Percentiles rank a stretch among this genome's conserved stretches.
phyloP scores from a whole-genome alignment of 768 basidiomycete genomes.

The Hygrophorus russula region DNA sequence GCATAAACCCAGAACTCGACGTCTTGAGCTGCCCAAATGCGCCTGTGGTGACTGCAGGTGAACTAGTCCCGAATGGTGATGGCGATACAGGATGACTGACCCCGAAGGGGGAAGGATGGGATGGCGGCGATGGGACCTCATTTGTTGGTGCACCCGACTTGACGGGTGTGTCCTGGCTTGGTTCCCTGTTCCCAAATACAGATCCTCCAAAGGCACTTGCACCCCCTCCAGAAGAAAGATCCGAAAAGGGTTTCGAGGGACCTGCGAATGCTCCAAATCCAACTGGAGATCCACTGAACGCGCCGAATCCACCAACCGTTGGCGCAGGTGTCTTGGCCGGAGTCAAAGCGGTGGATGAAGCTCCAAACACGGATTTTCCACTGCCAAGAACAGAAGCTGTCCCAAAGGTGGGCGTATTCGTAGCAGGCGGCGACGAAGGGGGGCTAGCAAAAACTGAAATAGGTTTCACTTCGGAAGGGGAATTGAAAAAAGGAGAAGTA shows the following conservation, averaged over 20 bases:
- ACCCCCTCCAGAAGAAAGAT: too few species aligned
- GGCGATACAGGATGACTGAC: not conserved
- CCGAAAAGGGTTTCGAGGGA: too few species aligned
- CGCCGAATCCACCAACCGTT: conserved; percentile 4
- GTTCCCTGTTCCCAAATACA: too few species aligned
- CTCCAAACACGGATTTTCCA: conserved; percentile 6
- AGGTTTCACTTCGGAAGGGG: conserved; percentile 20
- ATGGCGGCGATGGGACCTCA: not conserved
- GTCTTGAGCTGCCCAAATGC: conserved; percentile 6
- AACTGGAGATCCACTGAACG: conserved; percentile 1
- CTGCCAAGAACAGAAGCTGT: conserved; percentile 20
- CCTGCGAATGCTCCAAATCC: not conserved
- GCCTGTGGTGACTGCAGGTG: conserved; percentile 14
- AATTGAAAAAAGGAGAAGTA: conserved; percentile 45
- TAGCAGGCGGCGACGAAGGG: conserved; percentile 11
- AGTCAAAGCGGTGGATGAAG: conserved; percentile 9
- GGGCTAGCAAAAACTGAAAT: conserved; percentile 26
- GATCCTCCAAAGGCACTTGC: too few species aligned
- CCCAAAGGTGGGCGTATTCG: conserved; percentile 25
- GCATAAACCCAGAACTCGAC: conserved; percentile 16
- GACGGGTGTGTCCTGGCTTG: too few species aligned
- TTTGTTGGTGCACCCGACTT: not conserved
- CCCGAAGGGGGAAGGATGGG: too few species aligned
- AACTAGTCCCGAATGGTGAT: conserved; percentile 12
- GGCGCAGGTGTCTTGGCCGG: conserved; percentile 12